Evolutionary conservation across 2,329 filamentous ascomycete species (phyloP).

Genomic region (Pseudogymnoascus sp.): DNA sequence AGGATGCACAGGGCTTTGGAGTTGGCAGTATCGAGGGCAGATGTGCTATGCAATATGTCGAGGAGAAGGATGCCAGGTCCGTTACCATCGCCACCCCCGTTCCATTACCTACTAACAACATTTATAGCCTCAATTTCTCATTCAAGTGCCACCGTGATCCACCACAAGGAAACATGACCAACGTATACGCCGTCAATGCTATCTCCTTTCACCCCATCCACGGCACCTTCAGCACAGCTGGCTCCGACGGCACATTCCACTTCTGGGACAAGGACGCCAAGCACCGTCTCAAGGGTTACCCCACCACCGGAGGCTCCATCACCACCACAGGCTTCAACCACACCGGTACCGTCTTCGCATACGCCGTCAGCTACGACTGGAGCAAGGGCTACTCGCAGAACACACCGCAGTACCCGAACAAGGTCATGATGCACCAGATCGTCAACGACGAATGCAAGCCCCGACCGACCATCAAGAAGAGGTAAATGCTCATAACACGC

Average conservation of each 20-base stretch:
- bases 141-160: conserved; percentile 97
- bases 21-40: conserved; percentile 95
- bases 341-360: conserved; percentile 75
- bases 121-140: conserved; percentile 75
- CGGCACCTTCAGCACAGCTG: conserved; percentile 96
- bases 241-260: conserved; percentile 92
- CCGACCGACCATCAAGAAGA: conserved; percentile 31
- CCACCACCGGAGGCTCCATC: conserved; percentile 77
- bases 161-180: conserved; percentile 65
- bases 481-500: conserved; percentile 19
- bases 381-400: conserved; percentile 90
- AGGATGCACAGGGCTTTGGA: conserved; percentile 83
- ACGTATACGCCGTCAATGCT: conserved; percentile 91
- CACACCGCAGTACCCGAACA: conserved; percentile 63
- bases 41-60: conserved; percentile 96
- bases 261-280: conserved; percentile 94
- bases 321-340: conserved; percentile 86
- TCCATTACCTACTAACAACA: conserved; percentile 12
- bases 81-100: conserved; percentile 18
- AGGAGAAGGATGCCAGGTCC: conserved; percentile 80
- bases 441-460: conserved; percentile 56
- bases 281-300: conserved; percentile 83
- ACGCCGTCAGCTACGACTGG: conserved; percentile 95
- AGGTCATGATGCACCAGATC: conserved; percentile 79
- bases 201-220: conserved; percentile 96